Base-by-base conservation (phyloP, 768 basidiomycete genomes). In the Lactifluus rugatus region DNA sequence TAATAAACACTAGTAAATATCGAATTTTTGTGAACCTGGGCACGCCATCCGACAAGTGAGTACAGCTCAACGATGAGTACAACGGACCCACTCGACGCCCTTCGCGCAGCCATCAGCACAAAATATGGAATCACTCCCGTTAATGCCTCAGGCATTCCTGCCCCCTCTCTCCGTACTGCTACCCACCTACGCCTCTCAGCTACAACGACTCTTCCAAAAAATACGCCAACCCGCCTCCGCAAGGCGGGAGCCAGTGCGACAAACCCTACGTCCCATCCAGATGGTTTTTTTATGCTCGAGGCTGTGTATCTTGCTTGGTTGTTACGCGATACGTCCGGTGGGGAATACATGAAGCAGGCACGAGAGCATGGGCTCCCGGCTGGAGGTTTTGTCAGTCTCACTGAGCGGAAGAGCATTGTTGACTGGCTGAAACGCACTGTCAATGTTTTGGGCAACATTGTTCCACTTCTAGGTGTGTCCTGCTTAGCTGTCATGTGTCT, bases 301-400 rank as follows among this genome's bases (percentile, higher is more conserved):
- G 87, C 91, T 1, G 75, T 98, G 9, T 86, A 89, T 64, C 76
- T 94, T n/a, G 85, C 87, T 28, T 98, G 86, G 87, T 73, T 84
- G 3, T 76, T 87, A 32, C 76, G 81, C 47, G 88, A 90, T 68
- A 81, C 82, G 0, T 76, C 82, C 0, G 82, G 83, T 31, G 88
- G 86, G 16, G 91, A 94, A 63, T 98, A 98, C 72, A 83, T 95
- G 81, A 87, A 85, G 67, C 84, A 88, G 65, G 85, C 86, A 2
- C 76, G 89, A 54, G 87, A 88, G 66, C 78, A 78, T 44, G 87
- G 89, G 1, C 72, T 93, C 31, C 58, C 54, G 2, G 75, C 81
- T 2, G 78, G 83, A 39, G 85, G 86, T 8, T 81, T 92, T 68
- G 90, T 97, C 39, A 84, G 31, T 31, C 31, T 31, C 31, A 31